Evolutionary conservation across 179 eudicot species (phyloP), one percentile per base, ranked within the genome.

Genomic region (Beta macrorhiza): DNA sequence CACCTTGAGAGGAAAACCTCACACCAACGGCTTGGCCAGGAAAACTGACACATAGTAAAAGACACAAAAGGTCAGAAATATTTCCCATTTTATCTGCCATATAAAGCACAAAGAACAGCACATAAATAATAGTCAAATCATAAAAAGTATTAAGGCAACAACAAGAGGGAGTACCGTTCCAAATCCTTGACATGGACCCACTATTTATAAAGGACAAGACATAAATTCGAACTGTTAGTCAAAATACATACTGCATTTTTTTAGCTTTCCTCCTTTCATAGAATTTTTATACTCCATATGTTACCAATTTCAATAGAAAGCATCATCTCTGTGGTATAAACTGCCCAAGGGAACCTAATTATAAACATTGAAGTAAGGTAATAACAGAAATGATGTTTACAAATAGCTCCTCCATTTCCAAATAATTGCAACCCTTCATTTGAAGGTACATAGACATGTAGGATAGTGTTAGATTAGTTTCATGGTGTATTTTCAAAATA

Each of bases 11-110:
- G 6, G 87, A 89, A 15, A 90, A 63, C 37, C 85, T 86, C 84
- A 93, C 97, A 32, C 97, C 97, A 58, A 82, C 88, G 83, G 97
- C 93, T 80, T 91, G 89, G 16, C 97, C 98, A 45, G 97, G 97
- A 78, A 95, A 95, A 82, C 98, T 93, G 71, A 56, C 58, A 59
- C 0, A 42, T 4, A 56, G 56, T 1, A 42, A 3, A 37, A 75
- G 14, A 7, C 2, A 15, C 16, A 74, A 2, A 52, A 72, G n/a
- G n/a, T 29, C 13, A 56, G 32, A 4, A 55, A 10, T 3, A 37
- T 37, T 37, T 1, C 53, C 53, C 53, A 9, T 49, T 1, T 5
- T 49, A 56, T 56, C 16, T 56, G 9, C 59, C 59, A 11, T 10
- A 56, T 10, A 12, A 56, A 13, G 11, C 16, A 14, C 59, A 5